Evolutionary conservation across 768 basidiomycete species (phyloP), one percentile per base, ranked within the genome.

Genomic region (Boletus rubescentipes): DNA sequence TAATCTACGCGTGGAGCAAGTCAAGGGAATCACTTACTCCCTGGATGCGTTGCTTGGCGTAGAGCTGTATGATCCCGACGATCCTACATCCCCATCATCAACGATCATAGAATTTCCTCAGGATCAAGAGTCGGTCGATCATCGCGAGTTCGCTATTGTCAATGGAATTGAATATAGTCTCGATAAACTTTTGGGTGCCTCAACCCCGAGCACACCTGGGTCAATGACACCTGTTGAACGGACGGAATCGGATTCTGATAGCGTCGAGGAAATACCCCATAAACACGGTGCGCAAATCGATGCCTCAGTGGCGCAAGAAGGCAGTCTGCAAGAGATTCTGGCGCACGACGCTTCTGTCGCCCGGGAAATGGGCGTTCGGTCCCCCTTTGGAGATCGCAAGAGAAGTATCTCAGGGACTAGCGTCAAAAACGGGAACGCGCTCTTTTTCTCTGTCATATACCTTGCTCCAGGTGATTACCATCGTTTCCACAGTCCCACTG

Each of bases 391-490:
- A 15, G 61, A 64, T 23, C 61, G 64, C 51, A 66, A 67, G 59
- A 46, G 65, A 46, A 72, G 72, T 56, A 73, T 72, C 45, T 79
- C 77, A 16, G 75, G 77, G 48, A 75, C 76, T 9, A 75, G 74
- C 37, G 75, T 87, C 40, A 82, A 83, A 58, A 81, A 86, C 3
- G 93, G 91, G 14, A 88, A 98, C 66, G 79, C 85, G 16, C 83
- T 98, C 21, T 97, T 85, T 74, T 99, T 98, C 71, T 75, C 89
- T 21, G 97, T 99, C 61, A 89, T 99, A 55, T 99, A 98, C 74
- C 89, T 99, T 51, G 97, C 96, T 1, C 97, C 97, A 1, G 96
- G 97, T 2, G 97, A 99, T 67, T 98, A 98, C 71, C 96, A 99
- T 66, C 84, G 96, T 15, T 99, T 97, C 81, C 97, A 99, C 71